A percentile compares a stretch with the other conserved stretches of the same genome.
Conservation (phyloP, 768 basidiomycete species). For the Dacryopinax primogenitus region DNA sequence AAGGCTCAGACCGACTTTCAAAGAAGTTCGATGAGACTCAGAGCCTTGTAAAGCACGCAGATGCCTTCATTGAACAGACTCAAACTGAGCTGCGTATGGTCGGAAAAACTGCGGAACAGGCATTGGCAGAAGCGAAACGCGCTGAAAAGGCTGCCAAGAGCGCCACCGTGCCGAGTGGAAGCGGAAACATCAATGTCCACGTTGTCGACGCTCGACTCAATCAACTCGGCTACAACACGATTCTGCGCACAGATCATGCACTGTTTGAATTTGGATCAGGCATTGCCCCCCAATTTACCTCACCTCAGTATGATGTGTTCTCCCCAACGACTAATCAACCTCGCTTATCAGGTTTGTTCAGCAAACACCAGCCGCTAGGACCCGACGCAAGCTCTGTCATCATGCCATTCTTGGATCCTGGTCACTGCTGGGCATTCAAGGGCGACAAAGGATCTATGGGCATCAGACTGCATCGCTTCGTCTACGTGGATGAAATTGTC, state of each 20-base stretch:
- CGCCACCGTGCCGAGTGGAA: neutral
- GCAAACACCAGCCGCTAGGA: neutral
- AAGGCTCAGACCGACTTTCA: neutral
- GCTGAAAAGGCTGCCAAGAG: slow-evolving; percentile 1
- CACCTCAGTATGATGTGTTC: neutral
- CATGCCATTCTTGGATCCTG: slow-evolving; percentile 4
- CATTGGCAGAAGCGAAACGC: neutral
- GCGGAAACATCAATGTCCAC: neutral
- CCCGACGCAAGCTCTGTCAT: neutral
- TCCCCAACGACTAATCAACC: neutral
- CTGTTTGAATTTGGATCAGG: neutral
- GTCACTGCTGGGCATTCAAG: slow-evolving; percentile 5
- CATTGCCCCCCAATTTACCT: neutral
- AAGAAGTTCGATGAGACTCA: neutral
- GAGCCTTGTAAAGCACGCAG: neutral
- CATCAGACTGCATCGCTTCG: neutral
- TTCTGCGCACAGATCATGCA: slow-evolving; percentile 4
- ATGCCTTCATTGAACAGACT: slow-evolving; percentile 1
- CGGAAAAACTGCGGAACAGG: neutral
- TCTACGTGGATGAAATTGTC: neutral
- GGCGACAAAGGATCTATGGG: neutral
- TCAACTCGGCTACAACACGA: neutral
- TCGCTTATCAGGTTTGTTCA: neutral
- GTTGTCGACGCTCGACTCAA: neutral
- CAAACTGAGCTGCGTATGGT: neutral